Evolutionary conservation across 495 filamentous ascomycete genomes (phyloP), one percentile per base, ranked within the genome.

Genomic region (Lepraria neglecta): DNA sequence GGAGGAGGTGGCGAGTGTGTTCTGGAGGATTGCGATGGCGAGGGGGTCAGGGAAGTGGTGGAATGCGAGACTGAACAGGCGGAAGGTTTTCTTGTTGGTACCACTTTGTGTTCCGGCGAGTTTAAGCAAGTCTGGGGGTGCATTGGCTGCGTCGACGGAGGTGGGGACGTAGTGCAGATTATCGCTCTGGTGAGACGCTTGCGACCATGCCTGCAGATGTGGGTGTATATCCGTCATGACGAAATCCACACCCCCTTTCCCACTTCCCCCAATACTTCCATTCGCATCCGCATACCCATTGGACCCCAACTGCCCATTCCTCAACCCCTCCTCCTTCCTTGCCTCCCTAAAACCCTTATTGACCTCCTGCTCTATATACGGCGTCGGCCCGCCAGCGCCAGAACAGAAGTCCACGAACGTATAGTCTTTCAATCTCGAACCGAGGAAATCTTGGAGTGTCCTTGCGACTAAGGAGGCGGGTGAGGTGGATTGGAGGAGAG

Each of bases 351-450:
- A 54, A 14, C 10, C 62, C 28, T 59, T 56, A 72, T 86, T 86
- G 10, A 86, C 65, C 53, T 77, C 72, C 11, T 68, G 74, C 71
- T 88, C 84, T 58, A 88, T 82, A n/a, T 70, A 71, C 0, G 82
- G 81, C 4, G 83, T 87, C 0, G 85, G 85, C 0, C 87, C 87
- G 46, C 88, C 88, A 30, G 77, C 84, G 58, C 88, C 88, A 19
- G 87, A 84, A 70, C 86, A 89, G 71, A 90, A 86, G 71, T 91
- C 88, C 56, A 90, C 80, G 60, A 87, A 82, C 19, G 78, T 79
- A 67, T 82, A 79, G 7, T 66, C 75, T 33, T 73, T 75, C 1
- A 76, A 66, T 44, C 72, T 67, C 35, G 50, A 28, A 31, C 64
- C 74, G 31, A 80, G 79, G 52, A 71, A 72, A 55, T 63, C 65